Percentiles rank a stretch among this genome's conserved stretches.
Conservation (phyloP, 306 rosid genomes). For the Inga leiocalycina region DNA sequence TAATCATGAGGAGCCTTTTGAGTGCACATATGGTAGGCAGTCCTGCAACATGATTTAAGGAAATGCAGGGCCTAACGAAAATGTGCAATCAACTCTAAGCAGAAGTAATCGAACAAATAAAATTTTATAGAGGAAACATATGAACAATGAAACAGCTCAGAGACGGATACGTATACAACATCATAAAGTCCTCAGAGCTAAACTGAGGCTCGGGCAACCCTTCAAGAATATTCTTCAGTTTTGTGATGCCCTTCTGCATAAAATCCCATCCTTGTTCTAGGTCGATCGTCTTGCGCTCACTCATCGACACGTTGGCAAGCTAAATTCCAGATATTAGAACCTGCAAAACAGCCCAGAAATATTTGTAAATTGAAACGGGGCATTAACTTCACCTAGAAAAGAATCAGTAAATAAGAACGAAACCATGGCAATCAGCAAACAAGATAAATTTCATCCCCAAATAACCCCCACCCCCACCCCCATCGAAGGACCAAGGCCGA, state of each 20-base stretch:
- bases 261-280: constrained; percentile 70
- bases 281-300: constrained; percentile 55
- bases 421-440: not conserved
- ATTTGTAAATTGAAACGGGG: not conserved
- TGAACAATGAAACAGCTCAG: not conserved
- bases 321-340: constrained; percentile 19
- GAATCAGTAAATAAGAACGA: not conserved
- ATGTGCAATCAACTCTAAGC: constrained; percentile 5
- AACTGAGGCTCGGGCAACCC: constrained; percentile 62
- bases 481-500: not conserved
- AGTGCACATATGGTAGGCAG: constrained; percentile 78
- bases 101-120: not conserved
- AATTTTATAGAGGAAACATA: not conserved
- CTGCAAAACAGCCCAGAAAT: constrained; percentile 14
- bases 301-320: constrained; percentile 39
- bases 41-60: constrained; percentile 48
- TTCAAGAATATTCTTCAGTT: constrained; percentile 70
- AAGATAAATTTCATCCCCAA: not conserved
- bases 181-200: constrained; percentile 58
- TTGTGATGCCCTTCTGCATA: constrained; percentile 60
- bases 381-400: not conserved
- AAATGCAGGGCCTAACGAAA: constrained; percentile 6
- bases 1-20: constrained; percentile 81
- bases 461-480: not conserved
- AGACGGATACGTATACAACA: constrained; percentile 52